phyloP scores from a whole-genome alignment of 2,329 filamentous ascomycete genomes.

The Xylaria sp. region DNA sequence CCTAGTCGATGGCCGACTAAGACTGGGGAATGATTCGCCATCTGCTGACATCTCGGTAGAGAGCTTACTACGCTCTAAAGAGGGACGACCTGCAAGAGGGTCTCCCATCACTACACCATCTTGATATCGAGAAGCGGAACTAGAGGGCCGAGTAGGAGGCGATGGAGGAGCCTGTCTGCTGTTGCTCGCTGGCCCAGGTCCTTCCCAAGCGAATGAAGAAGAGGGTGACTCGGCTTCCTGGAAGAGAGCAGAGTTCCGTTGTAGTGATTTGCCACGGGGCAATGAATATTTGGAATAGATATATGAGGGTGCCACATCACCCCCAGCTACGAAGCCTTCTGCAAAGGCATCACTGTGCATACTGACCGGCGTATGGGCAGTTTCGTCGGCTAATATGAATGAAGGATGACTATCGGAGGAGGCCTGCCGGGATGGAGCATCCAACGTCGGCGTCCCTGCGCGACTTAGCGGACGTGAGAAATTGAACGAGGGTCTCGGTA shows the following conservation, averaged over 20 bases:
- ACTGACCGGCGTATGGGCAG: slow-evolving; percentile 75
- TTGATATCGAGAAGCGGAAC: slow-evolving; percentile 57
- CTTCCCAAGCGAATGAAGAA: slow-evolving; percentile 74
- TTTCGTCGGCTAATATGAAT: slow-evolving; percentile 71
- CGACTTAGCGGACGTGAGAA: slow-evolving; percentile 92
- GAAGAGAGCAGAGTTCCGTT: slow-evolving; percentile 72
- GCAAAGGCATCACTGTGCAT: slow-evolving; percentile 77
- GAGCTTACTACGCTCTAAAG: slow-evolving; percentile 62
- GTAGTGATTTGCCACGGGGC: slow-evolving; percentile 82
- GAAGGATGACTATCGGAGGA: slow-evolving; percentile 76
- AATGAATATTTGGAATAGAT: slow-evolving; percentile 87
- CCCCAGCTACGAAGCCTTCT: slow-evolving; percentile 60
- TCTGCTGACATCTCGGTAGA: slow-evolving; percentile 59
- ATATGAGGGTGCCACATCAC: slow-evolving; percentile 73
- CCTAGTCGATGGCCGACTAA: slow-evolving; percentile 59
- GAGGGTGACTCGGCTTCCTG: slow-evolving; percentile 62
- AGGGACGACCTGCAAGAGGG: slow-evolving; percentile 57
- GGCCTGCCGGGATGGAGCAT: slow-evolving; percentile 69
- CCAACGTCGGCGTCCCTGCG: slow-evolving; percentile 68
- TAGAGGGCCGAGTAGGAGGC: slow-evolving; percentile 69
- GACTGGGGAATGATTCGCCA: slow-evolving; percentile 57
- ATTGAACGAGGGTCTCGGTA: slow-evolving; percentile 85
- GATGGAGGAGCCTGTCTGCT: slow-evolving; percentile 67
- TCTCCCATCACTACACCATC: slow-evolving; percentile 54
- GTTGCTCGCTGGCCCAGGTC: slow-evolving; percentile 57